phyloP scores from a whole-genome alignment of 495 filamentous ascomycete genomes.

The Aspergillus sparsus region DNA sequence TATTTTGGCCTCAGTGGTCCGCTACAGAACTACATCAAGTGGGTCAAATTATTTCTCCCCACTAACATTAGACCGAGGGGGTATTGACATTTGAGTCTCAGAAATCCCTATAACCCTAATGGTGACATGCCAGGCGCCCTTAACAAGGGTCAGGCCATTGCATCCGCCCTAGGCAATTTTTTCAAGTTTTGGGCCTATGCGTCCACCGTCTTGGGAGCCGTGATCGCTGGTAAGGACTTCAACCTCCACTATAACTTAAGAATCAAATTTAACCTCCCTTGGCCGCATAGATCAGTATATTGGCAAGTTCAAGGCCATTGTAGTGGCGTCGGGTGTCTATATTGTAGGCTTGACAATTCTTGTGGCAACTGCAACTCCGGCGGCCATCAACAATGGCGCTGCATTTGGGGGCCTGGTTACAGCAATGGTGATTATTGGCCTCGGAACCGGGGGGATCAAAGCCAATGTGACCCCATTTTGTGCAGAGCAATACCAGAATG shows the following conservation, averaged over 20 bases:
- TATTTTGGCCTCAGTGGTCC: constrained; percentile 31
- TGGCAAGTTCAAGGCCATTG: constrained; percentile 59
- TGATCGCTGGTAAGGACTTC: constrained; percentile 29
- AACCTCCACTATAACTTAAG: no score
- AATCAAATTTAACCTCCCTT: background rate
- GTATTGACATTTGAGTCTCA: background rate
- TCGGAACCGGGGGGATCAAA: constrained; percentile 54
- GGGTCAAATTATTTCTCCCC: background rate
- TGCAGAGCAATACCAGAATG: constrained; percentile 44
- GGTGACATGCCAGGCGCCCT: constrained; percentile 20
- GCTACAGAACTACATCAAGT: constrained; percentile 26
- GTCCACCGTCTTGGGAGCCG: constrained; percentile 38
- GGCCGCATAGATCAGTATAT: constrained; percentile 34
- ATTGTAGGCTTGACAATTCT: constrained; percentile 66
- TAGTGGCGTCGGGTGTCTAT: constrained; percentile 53
- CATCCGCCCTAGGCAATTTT: constrained; percentile 22
- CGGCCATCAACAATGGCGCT: constrained; percentile 22
- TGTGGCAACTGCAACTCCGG: constrained; percentile 59
- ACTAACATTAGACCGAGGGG: background rate
- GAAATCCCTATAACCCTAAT: constrained; percentile 22
- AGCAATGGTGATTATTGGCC: constrained; percentile 31
- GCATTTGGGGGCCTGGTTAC: constrained; percentile 24
- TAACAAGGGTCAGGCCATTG: constrained; percentile 20
- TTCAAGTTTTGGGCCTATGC: constrained; percentile 35
- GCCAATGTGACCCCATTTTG: constrained; percentile 58